Base-by-base conservation (phyloP, 1,284 basidiomycete genomes). In the Microbotryum saponariae region DNA sequence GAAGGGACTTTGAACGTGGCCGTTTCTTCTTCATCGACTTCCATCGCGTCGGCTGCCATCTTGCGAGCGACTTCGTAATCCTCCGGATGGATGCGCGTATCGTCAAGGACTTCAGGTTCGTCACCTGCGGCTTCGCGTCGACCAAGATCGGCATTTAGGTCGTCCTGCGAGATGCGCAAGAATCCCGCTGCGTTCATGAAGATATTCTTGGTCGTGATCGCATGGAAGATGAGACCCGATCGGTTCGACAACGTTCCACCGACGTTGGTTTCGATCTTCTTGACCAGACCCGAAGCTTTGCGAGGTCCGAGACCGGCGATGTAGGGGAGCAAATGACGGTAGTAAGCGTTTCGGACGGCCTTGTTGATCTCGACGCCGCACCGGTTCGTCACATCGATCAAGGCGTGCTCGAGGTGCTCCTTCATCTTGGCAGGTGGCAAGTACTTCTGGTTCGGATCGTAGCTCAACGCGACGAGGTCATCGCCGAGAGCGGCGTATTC, bases 11-110 rank as follows among this genome's bases (percentile, higher is more conserved):
- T 85, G 33, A 90, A 81, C 37, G 66, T 54, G 25, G 46, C 48
- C n/a, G 46, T 52, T 75, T 97, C 93, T 74, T 97, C 93, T 72
- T 93, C 91, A 71, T 97, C 93, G 42, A 91, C 82, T 72, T 97
- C 94, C 27, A 97, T 82, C 8, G 94, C 91, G 75, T 97, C 94
- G 14, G 91, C 90, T 44, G 96, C 94, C 91, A 99, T 97, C 79
- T 98, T 97, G 51, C 91, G 86, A 2, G 96, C 94, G 59, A 97
- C 82, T 72, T 97, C 91, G 75, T 98, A 99, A 77, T 98, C 94
- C 76, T 97, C 92, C 1, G 91, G 91, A 75, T 99, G 96, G 65
- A 99, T 91, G 18, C 96, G 88, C 25, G 94, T 98, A 72, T 87
- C 85, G 74, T 99, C 96, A 51, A 99, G 80, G 5, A 92, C 90